Conservation (phyloP, 2,329 filamentous ascomycete species). For the Scytalidium lignicola region DNA sequence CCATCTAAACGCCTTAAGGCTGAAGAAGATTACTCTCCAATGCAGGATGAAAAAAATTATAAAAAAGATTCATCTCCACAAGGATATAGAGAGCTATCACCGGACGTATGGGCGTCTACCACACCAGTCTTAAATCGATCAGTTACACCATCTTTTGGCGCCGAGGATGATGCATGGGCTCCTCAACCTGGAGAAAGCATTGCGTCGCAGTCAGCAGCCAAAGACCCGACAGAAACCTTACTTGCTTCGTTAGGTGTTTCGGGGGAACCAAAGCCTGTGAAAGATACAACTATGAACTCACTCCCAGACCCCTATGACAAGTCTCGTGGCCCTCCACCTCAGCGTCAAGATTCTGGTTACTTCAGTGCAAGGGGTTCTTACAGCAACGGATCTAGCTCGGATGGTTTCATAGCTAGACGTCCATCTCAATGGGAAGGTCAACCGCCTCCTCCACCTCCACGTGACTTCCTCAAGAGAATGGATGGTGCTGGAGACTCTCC, state of each 20-base stretch:
- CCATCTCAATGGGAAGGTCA: constrained; percentile 2
- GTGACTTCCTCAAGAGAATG: neutral
- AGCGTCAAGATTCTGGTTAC: constrained; percentile 27
- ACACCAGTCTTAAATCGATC: constrained; percentile 8
- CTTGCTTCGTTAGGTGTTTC: constrained; percentile 31
- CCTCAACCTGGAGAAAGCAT: constrained; percentile 23
- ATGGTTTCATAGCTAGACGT: constrained; percentile 4
- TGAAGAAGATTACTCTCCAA: constrained; percentile 7
- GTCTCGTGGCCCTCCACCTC: constrained; percentile 4
- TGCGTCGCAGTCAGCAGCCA: constrained; percentile 8
- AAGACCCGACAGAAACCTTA: constrained; percentile 24
- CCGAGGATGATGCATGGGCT: constrained; percentile 26
- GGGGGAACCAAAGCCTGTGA: constrained; percentile 28
- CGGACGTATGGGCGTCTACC: neutral
- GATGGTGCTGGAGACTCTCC: neutral
- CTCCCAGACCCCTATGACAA: neutral
- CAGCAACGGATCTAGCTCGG: constrained; percentile 15
- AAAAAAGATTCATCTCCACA: neutral
- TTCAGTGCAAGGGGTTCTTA: constrained; percentile 21
- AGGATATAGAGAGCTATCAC: neutral
- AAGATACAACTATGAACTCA: neutral
- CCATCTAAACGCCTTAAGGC: neutral
- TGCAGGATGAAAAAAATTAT: neutral
- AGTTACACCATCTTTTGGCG: constrained; percentile 18
- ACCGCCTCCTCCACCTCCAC: constrained; percentile 3